Evolutionary conservation across 2,329 filamentous ascomycete species (phyloP).

Genomic region (Colletotrichum phormii): DNA sequence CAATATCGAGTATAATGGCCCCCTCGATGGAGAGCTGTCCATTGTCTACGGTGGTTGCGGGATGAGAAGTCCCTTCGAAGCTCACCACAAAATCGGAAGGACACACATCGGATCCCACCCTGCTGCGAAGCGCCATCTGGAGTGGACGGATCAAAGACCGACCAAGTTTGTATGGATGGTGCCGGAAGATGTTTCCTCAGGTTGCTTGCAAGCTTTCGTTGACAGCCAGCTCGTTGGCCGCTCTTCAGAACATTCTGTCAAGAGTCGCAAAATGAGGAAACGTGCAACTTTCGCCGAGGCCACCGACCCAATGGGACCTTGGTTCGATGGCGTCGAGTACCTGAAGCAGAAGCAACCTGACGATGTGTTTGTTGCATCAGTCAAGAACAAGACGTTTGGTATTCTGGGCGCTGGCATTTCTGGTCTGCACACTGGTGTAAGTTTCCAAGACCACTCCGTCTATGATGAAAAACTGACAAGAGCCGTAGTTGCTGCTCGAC

Average conservation of each 20-base stretch:
- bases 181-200: slow-evolving; percentile 4
- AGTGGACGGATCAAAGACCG: slow-evolving; percentile 35
- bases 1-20: slow-evolving; percentile 37
- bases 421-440: slow-evolving; percentile 44
- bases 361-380: slow-evolving; percentile 38
- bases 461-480: not conserved
- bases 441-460: not conserved
- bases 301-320: slow-evolving; percentile 37
- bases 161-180: slow-evolving; percentile 41
- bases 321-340: slow-evolving; percentile 43
- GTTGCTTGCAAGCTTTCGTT: slow-evolving; percentile 41
- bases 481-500: slow-evolving; percentile 50
- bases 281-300: slow-evolving; percentile 35
- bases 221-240: slow-evolving; percentile 37
- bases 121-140: slow-evolving; percentile 38
- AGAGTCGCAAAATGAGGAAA: slow-evolving; percentile 27
- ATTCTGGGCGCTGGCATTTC: slow-evolving; percentile 55
- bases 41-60: slow-evolving; percentile 39
- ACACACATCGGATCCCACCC: slow-evolving; percentile 41
- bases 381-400: slow-evolving; percentile 42
- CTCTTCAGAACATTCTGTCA: slow-evolving; percentile 36
- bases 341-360: slow-evolving; percentile 42
- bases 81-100: slow-evolving; percentile 37
- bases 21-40: slow-evolving; percentile 38
- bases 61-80: not conserved